Percentiles rank a stretch among this genome's conserved stretches.
phyloP scores from a whole-genome alignment of 768 basidiomycete species.

The Naganishia friedmannii region DNA sequence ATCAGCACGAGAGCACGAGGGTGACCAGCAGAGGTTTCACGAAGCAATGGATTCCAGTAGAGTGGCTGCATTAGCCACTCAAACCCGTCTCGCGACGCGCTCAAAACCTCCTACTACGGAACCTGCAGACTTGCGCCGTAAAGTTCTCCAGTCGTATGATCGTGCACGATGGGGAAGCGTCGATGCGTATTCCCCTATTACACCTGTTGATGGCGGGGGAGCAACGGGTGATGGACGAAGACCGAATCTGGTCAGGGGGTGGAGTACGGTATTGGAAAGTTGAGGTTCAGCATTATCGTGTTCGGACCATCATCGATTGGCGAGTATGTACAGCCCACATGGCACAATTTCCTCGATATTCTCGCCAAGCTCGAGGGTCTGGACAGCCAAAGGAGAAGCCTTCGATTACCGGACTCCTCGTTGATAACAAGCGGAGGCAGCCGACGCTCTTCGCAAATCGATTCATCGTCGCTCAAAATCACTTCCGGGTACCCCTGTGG shows the following conservation, averaged over 20 bases:
- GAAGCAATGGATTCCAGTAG: not conserved
- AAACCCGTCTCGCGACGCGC: not conserved
- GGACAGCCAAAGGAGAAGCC: no score
- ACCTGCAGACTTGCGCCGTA: constrained; percentile 4
- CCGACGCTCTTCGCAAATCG: no score
- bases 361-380: no score
- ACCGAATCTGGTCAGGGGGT: not conserved
- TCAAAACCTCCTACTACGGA: not conserved
- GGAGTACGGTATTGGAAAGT: constrained; percentile 10
- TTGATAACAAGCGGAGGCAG: no score
- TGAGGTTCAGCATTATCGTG: not conserved
- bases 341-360: no score
- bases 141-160: constrained; percentile 9
- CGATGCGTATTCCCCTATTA: constrained; percentile 2
- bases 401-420: no score
- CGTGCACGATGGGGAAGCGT: not conserved
- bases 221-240: not conserved
- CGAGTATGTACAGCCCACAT: no score
- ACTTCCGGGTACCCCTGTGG: no score
- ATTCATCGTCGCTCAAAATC: no score
- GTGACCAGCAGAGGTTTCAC: not conserved
- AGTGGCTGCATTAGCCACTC: not conserved
- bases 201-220: constrained; percentile 1
- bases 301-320: no score
- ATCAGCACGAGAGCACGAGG: not conserved